Base-by-base conservation (phyloP, 345 rosid species). In the Gossypium herbaceum region DNA sequence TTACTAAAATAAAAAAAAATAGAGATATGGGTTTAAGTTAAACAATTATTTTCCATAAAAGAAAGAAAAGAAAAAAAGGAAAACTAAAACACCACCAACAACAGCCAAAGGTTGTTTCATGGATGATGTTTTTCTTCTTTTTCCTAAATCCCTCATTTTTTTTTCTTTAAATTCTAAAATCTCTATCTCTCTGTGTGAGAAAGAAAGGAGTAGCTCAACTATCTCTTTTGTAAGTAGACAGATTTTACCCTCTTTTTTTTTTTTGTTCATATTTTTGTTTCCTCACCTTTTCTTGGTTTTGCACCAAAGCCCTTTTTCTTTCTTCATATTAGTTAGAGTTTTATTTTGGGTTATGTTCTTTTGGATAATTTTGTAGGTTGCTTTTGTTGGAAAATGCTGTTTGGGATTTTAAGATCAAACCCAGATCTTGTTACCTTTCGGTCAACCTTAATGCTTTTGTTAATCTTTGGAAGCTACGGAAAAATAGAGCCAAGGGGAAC, bases 361-460 rank as follows among this genome's bases (percentile, higher is more conserved):
- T 66, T 71, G 50, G 63, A 68, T 71, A 15, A 41, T 27, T 60
- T 60, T 61, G 76, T 76, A 68, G 82, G 76, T 43, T 60, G 56
- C 69, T 83, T 39, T 72, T 64, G 69, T 59, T 64, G 72, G 74
- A 34, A 71, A 73, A 67, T 70, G 80, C 51, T 68, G n/a, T n/a
- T 39, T 73, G 80, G 80, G 76, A 50, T 75, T 48, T 76, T 17
- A 55, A 71, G 84, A 83, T 81, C 83, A 83, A 67, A 75, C 73
- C 79, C 81, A 68, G 86, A 86, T 83, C 86, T 83, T 81, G 73
- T 58, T 58, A 9, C 17, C 59, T 58, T 81, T 74, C 76, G 84
- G 83, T 81, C 81, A 67, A 11, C 65, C 65, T 76, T 60, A 79
- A 74, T 72, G 56, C 48, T 51, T 72, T 68, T 59, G 20, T 74